Evolutionary conservation across 2,329 filamentous ascomycete species (phyloP).

Genomic region (Colletotrichum orchidophilum): DNA sequence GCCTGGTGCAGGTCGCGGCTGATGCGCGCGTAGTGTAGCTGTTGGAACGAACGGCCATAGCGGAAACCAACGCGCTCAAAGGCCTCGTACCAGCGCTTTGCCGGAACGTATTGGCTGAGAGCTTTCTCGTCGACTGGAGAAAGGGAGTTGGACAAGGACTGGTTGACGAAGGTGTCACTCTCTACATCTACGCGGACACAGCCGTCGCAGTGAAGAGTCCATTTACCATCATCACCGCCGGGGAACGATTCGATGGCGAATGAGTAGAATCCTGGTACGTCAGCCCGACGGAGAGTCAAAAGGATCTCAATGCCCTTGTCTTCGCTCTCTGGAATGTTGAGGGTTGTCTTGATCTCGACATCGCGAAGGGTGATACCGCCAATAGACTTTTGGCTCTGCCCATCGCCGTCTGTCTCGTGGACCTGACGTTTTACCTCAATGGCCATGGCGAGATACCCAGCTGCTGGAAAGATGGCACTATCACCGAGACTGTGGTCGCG

Average conservation of each 20-base stretch:
- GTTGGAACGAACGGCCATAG: background rate
- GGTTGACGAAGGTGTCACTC: background rate
- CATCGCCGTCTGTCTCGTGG: background rate
- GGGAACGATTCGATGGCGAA: background rate
- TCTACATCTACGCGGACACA: background rate
- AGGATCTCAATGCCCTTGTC: background rate
- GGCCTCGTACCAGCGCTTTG: background rate
- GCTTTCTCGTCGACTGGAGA: background rate
- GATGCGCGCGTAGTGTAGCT: background rate
- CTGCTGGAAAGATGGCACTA: constrained; percentile 51
- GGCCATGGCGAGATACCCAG: constrained; percentile 46
- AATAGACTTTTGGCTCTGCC: background rate
- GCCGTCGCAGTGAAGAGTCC: background rate
- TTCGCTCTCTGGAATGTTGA: background rate
- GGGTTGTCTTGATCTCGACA: background rate
- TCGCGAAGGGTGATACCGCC: background rate
- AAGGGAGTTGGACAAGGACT: background rate
- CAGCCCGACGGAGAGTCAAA: background rate
- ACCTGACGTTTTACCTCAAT: constrained; percentile 37
- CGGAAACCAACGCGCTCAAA: background rate
- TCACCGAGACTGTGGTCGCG: constrained; percentile 55
- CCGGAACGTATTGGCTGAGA: background rate
- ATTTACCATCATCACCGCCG: background rate
- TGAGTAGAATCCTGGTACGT: background rate
- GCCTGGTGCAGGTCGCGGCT: background rate